Percentiles rank a stretch among this genome's conserved stretches.
phyloP scores from a whole-genome alignment of 1,284 basidiomycete genomes.

The Cryptococcus sp. region DNA sequence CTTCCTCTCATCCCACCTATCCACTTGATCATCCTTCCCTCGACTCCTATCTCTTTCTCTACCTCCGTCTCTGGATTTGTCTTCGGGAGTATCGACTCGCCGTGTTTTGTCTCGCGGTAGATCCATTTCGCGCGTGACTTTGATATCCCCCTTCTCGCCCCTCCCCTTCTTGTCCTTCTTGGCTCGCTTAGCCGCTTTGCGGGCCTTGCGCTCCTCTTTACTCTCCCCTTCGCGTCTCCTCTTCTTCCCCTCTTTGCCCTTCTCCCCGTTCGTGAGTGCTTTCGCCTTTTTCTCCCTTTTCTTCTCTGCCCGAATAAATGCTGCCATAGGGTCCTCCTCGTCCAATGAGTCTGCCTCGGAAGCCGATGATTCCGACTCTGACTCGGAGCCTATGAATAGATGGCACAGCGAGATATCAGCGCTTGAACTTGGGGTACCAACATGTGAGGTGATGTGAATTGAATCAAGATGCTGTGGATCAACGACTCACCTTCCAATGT shows the following conservation, averaged over 20 bases:
- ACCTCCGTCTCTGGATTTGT: not conserved
- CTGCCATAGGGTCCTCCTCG: slow-evolving; percentile 96
- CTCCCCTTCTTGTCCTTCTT: slow-evolving; percentile 35
- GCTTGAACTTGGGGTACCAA: not conserved
- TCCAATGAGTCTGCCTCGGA: slow-evolving; percentile 74
- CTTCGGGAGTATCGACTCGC: not conserved
- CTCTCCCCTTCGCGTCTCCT: slow-evolving; percentile 71
- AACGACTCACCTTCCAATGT: slow-evolving; percentile 63
- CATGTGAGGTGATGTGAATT: not conserved
- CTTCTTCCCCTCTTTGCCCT: slow-evolving; percentile 67
- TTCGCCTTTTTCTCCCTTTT: slow-evolving; percentile 58
- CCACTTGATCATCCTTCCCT: slow-evolving; percentile 27
- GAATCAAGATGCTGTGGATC: not conserved
- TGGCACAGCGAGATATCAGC: not conserved
- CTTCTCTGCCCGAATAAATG: slow-evolving; percentile 63
- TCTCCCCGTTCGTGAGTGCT: slow-evolving; percentile 50
- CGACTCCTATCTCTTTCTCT: slow-evolving; percentile 34
- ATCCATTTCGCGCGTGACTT: not conserved
- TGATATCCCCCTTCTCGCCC: slow-evolving; percentile 18
- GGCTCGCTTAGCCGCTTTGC: slow-evolving; percentile 58
- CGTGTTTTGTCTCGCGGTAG: no score
- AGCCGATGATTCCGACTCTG: slow-evolving; percentile 64
- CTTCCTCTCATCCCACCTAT: slow-evolving; percentile 15
- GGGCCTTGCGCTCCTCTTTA: slow-evolving; percentile 65
- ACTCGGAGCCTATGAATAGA: slow-evolving; percentile 48